Conservation (phyloP, 1,284 basidiomycete genomes). For the Rhizoctonia solani region DNA sequence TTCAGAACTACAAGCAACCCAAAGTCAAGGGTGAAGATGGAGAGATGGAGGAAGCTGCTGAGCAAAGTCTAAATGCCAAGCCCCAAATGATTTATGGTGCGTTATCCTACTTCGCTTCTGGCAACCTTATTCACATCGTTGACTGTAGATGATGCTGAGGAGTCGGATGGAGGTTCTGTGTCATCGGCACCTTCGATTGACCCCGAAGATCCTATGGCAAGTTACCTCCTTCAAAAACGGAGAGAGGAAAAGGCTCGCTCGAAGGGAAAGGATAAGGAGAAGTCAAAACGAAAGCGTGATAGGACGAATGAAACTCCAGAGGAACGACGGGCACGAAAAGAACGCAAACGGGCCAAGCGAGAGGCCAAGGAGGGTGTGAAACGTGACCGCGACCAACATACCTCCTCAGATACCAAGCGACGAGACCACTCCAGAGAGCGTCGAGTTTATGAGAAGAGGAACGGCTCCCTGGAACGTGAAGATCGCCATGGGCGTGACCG, state of each 20-base stretch:
- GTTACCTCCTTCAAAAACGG: conserved; percentile 75
- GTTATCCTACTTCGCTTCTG: conserved; percentile 40
- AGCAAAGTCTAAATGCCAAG: conserved; percentile 82
- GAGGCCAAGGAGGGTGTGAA: conserved; percentile 15
- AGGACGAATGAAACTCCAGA: conserved; percentile 69
- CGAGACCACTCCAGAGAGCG: not conserved
- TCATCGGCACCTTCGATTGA: conserved; percentile 76
- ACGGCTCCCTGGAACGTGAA: no score
- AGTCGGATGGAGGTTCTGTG: conserved; percentile 55
- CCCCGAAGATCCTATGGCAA: conserved; percentile 97
- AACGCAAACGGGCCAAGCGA: conserved; percentile 42
- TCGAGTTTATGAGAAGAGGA: no score
- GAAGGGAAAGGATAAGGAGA: conserved; percentile 61
- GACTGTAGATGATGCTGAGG: conserved; percentile 39
- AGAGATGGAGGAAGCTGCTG: conserved; percentile 84
- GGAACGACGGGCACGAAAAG: conserved; percentile 69
- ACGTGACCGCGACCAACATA: not conserved
- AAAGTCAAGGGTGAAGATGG: conserved; percentile 82
- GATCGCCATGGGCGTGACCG: no score
- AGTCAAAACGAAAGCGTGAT: conserved; percentile 59
- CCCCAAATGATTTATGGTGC: conserved; percentile 71
- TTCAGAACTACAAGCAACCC: conserved; percentile 89
- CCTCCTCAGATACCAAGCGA: not conserved
- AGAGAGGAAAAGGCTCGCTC: conserved; percentile 63
- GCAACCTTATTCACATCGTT: conserved; percentile 18